Percentiles rank a stretch among this genome's conserved stretches.
These are phyloP conservation scores for Lentinula aciculospora DNA, from an alignment of 768 basidiomycete species.

Conservation along the genomic window DNA sequence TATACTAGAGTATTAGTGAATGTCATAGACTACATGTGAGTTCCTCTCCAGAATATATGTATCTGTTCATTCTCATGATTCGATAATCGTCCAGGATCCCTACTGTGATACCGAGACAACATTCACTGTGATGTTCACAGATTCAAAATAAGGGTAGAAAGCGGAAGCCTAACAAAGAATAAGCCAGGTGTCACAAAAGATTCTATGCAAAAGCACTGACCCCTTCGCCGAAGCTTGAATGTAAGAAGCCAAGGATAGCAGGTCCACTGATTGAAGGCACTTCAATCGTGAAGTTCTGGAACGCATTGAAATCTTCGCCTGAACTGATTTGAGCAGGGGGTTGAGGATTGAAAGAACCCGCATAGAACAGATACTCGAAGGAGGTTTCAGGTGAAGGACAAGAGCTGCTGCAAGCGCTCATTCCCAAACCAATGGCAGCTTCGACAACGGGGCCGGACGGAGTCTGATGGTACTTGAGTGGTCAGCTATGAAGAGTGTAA, in stretches of 20 bases:
- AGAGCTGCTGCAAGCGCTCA: background rate
- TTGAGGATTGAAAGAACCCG: background rate
- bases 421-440: background rate
- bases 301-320: background rate
- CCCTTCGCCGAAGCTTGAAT: slow-evolving; percentile 5
- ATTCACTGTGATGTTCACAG: slow-evolving; percentile 3
- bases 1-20: background rate
- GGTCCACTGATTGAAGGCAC: background rate
- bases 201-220: background rate
- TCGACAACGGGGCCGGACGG: background rate
- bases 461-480: background rate
- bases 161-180: background rate
- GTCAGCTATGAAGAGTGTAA: background rate
- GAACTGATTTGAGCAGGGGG: background rate
- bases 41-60: too few relatives aligned
- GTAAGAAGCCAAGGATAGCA: slow-evolving; percentile 1
- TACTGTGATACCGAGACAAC: background rate
- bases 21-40: too few relatives aligned
- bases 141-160: background rate
- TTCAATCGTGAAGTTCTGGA: background rate
- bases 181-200: background rate
- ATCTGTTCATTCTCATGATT: background rate
- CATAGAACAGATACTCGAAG: background rate
- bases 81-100: background rate
- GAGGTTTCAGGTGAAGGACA: background rate